These are phyloP conservation scores for Clausena lansium DNA, from an alignment of 345 rosid species.

Conservation along the genomic window DNA sequence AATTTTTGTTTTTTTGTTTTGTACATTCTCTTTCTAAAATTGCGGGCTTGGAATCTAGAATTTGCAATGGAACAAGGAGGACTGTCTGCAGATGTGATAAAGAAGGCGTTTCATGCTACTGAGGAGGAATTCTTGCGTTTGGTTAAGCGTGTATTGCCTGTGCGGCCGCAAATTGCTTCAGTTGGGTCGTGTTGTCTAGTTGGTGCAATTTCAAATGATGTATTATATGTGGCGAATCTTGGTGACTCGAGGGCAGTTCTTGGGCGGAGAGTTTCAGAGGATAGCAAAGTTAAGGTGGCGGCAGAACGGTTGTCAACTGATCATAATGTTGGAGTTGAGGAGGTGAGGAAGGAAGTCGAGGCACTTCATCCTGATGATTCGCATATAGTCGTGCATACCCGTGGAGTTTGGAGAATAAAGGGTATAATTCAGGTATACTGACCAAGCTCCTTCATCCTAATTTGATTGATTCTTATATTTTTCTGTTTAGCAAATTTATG, in stretches of 20 bases:
- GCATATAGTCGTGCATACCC: slow-evolving; percentile 71
- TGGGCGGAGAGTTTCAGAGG: slow-evolving; percentile 51
- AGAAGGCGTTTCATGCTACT: slow-evolving; percentile 79
- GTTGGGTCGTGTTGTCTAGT: slow-evolving; percentile 96
- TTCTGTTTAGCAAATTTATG: background rate
- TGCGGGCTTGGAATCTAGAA: slow-evolving; percentile 39
- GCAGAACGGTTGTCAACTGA: slow-evolving; percentile 93
- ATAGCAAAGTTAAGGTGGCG: slow-evolving; percentile 38
- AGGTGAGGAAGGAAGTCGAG: slow-evolving; percentile 90
- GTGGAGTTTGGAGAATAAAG: slow-evolving; percentile 97
- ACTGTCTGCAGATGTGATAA: slow-evolving; percentile 73
- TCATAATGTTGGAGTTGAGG: slow-evolving; percentile 93
- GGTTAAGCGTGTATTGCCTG: slow-evolving; percentile 62
- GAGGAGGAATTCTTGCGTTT: slow-evolving; percentile 84
- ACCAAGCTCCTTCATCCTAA: background rate
- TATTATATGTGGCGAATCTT: slow-evolving; percentile 82
- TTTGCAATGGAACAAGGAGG: slow-evolving; percentile 83
- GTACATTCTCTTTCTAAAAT: background rate
- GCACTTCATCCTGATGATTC: slow-evolving; percentile 97
- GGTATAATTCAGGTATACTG: slow-evolving; percentile 88
- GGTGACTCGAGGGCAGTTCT: slow-evolving; percentile 98
- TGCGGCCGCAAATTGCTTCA: slow-evolving; percentile 82
- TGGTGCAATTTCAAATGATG: slow-evolving; percentile 75
- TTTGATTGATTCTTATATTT: background rate
- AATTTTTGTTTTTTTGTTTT: too few species aligned